Percentiles rank a stretch among this genome's conserved stretches.
These are phyloP conservation scores for Cercospora canescens DNA, from an alignment of 2,329 filamentous ascomycete genomes.

Conservation along the genomic window DNA sequence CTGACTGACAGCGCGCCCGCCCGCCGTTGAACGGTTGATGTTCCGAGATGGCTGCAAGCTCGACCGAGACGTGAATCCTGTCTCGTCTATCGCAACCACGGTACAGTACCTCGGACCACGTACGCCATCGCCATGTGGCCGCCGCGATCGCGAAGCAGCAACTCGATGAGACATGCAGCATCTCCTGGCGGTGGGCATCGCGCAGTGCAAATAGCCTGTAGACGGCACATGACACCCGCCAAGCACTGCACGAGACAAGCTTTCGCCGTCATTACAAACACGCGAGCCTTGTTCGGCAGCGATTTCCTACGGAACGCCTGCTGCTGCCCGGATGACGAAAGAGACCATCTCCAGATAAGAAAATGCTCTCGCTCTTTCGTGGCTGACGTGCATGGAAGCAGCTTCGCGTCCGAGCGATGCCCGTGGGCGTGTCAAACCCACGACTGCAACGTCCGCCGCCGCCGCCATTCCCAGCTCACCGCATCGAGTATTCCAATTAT, in stretches of 20 bases:
- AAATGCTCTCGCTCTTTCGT: neutral
- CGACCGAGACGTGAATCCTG: neutral
- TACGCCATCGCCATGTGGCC: conserved; percentile 1
- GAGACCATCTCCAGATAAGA: neutral
- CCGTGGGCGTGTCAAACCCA: neutral
- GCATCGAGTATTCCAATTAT: neutral
- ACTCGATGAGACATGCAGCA: neutral
- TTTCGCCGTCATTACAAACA: neutral
- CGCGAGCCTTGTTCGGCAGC: neutral
- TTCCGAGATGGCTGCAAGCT: neutral
- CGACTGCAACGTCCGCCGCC: neutral
- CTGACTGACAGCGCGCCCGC: neutral
- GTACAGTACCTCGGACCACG: neutral
- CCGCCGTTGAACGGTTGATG: too few relatives aligned
- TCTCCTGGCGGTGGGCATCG: neutral
- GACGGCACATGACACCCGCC: neutral
- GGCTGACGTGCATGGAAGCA: neutral
- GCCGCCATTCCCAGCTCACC: neutral
- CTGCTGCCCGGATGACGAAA: neutral
- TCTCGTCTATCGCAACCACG: neutral
- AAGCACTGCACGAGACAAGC: neutral
- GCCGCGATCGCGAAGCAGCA: neutral
- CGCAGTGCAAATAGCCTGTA: neutral
- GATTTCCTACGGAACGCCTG: neutral
- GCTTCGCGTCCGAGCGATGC: neutral